phyloP scores from a whole-genome alignment of 176 grass and related monocot species.

The Calamus simplicifolius region DNA sequence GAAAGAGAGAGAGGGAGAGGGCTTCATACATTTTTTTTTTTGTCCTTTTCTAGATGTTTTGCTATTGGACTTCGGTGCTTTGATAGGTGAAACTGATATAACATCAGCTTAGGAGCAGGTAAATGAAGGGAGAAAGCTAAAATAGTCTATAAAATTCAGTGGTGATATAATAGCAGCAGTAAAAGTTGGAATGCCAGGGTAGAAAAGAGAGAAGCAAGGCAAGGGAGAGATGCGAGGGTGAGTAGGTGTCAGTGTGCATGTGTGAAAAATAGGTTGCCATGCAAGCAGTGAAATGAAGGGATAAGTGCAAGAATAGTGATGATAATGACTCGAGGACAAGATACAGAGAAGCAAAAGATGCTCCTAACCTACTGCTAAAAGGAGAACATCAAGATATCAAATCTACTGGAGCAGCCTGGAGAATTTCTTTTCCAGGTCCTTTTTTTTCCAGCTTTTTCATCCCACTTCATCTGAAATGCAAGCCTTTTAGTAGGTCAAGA shows the following conservation, averaged over 20 bases:
- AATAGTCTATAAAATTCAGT: constrained; percentile 72
- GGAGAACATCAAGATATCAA: not conserved
- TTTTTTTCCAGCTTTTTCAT: constrained; percentile 9
- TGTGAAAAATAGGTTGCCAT: too few species aligned
- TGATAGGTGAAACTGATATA: constrained; percentile 15
- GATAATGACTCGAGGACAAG: not conserved
- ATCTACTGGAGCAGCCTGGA: constrained; percentile 1
- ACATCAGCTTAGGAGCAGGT: constrained; percentile 25
- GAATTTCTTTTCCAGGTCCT: constrained; percentile 8
- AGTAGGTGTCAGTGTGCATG: too few species aligned
- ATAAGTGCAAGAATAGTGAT: constrained; percentile 9
- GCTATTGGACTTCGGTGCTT: constrained; percentile 7
- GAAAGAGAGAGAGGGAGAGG: constrained; percentile 9
- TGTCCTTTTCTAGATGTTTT: constrained; percentile 7
- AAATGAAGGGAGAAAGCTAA: constrained; percentile 60
- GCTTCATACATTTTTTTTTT: constrained; percentile 3
- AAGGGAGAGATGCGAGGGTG: too few species aligned
- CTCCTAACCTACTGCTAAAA: not conserved
- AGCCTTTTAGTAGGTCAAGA: constrained; percentile 87
- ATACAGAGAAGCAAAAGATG: constrained; percentile 8
- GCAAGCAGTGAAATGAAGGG: not conserved
- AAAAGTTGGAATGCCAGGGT: not conserved
- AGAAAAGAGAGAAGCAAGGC: not conserved
- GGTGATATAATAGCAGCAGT: not conserved
- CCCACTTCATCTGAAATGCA: constrained; percentile 36